These are phyloP conservation scores for Halophytophthora polymorphica DNA, from an alignment of 352 stramenopile species.

Conservation along the genomic window DNA sequence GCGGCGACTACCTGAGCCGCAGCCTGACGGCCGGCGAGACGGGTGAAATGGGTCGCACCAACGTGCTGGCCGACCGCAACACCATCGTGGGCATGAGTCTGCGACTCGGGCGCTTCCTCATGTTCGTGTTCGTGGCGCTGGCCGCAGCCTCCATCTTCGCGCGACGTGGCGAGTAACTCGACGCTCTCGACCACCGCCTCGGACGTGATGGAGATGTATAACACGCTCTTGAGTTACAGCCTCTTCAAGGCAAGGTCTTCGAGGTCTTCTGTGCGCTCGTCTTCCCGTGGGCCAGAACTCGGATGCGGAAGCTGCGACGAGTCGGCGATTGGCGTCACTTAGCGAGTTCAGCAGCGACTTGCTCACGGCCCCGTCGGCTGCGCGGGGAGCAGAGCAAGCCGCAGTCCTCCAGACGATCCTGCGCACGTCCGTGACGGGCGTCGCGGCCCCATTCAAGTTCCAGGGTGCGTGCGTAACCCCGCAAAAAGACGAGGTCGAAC, in stretches of 20 bases:
- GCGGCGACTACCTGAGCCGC: conserved; percentile 18
- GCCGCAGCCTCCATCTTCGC: conserved; percentile 38
- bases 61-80: conserved; percentile 47
- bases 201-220: conserved; percentile 39
- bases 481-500: conserved; percentile 4
- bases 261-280: conserved; percentile 59
- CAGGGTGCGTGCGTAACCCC: conserved; percentile 17
- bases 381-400: conserved; percentile 4
- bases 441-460: conserved; percentile 23
- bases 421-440: conserved; percentile 14
- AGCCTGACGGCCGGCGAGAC: conserved; percentile 14
- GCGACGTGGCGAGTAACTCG: conserved; percentile 10
- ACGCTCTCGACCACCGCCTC: conserved; percentile 25
- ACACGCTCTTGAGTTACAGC: conserved; percentile 44
- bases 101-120: conserved; percentile 36
- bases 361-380: conserved; percentile 7
- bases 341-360: conserved; percentile 8
- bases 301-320: not conserved
- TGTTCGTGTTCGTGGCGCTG: conserved; percentile 34
- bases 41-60: conserved; percentile 31
- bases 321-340: conserved; percentile 8
- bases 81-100: conserved; percentile 62
- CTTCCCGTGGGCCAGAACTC: conserved; percentile 43
- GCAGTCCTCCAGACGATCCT: conserved; percentile 26
- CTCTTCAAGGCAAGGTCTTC: conserved; percentile 54